Conservation (phyloP, 2,329 filamentous ascomycete genomes). For the Penicillium frequentans region DNA sequence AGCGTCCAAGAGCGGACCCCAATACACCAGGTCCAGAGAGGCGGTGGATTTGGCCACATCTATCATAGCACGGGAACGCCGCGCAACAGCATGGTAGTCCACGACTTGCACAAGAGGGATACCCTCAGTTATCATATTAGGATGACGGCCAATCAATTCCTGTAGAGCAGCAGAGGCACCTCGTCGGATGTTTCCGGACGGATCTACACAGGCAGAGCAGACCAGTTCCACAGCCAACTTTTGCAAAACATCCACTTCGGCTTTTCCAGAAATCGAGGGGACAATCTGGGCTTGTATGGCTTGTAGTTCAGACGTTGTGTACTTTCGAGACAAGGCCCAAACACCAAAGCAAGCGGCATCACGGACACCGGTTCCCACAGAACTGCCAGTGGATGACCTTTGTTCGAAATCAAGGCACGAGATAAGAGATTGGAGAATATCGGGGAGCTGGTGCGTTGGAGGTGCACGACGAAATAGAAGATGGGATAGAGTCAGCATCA, state of each 20-base stretch:
- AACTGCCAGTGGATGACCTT: slow-evolving; percentile 77
- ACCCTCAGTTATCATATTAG: slow-evolving; percentile 76
- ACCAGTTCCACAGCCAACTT: slow-evolving; percentile 79
- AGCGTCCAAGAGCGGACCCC: slow-evolving; percentile 67
- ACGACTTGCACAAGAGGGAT: slow-evolving; percentile 85
- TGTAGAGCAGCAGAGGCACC: slow-evolving; percentile 92
- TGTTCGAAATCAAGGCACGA: slow-evolving; percentile 87
- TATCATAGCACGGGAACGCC: slow-evolving; percentile 77
- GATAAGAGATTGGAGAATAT: slow-evolving; percentile 74
- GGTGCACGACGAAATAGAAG: slow-evolving; percentile 82
- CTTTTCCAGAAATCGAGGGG: slow-evolving; percentile 28
- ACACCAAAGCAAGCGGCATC: slow-evolving; percentile 96
- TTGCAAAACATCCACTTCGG: slow-evolving; percentile 61
- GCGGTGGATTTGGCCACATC: slow-evolving; percentile 72
- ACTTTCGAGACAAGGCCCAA: slow-evolving; percentile 87
- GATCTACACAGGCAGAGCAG: slow-evolving; percentile 78
- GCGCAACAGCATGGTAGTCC: slow-evolving; percentile 89
- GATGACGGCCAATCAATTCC: slow-evolving; percentile 89
- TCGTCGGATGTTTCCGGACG: slow-evolving; percentile 87
- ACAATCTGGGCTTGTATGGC: slow-evolving; percentile 51
- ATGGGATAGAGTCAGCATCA: slow-evolving; percentile 84
- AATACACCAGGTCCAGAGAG: slow-evolving; percentile 63
- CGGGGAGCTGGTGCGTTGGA: slow-evolving; percentile 66
- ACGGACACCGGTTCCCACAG: slow-evolving; percentile 83
- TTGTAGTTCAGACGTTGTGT: slow-evolving; percentile 75